Percentiles rank a stretch among this genome's conserved stretches.
Conservation (phyloP, 2,329 filamentous ascomycete genomes). For the Calonectria multiphialidica region DNA sequence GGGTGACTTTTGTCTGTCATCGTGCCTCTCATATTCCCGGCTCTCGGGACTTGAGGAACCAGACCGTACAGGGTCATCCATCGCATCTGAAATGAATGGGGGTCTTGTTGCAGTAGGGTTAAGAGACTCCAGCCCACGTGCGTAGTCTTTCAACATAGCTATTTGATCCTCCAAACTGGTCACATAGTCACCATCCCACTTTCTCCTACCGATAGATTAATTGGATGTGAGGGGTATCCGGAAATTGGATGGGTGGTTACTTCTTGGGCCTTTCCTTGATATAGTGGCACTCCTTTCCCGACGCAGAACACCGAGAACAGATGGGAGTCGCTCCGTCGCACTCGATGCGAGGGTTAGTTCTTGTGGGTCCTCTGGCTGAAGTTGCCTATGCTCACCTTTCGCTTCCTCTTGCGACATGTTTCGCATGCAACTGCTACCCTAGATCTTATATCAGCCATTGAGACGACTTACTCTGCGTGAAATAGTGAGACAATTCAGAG, state of each 20-base stretch:
- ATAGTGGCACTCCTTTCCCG: background rate
- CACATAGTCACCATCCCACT: background rate
- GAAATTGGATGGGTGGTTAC: background rate
- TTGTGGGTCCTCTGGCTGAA: background rate
- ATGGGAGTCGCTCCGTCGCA: background rate
- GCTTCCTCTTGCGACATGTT: constrained; percentile 7
- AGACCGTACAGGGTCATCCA: background rate
- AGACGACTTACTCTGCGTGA: too few species aligned
- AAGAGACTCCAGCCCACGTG: background rate
- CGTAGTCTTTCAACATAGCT: background rate
- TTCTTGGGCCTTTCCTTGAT: background rate
- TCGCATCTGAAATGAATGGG: background rate
- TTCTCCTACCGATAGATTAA: background rate
- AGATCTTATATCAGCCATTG: background rate
- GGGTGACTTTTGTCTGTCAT: background rate
- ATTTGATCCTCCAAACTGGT: background rate
- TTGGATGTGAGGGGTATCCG: too few species aligned
- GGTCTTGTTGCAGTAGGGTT: background rate
- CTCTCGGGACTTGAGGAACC: too few species aligned
- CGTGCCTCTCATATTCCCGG: too few species aligned
- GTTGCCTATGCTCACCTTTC: background rate
- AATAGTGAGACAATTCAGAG: too few species aligned
- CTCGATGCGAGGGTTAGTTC: background rate
- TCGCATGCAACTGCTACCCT: constrained; percentile 8
- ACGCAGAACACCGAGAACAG: background rate